A percentile compares a stretch with the other conserved stretches of the same genome.
These are phyloP conservation scores for Fusarium dimerum DNA, from an alignment of 2,329 filamentous ascomycete genomes.

Conservation along the genomic window DNA sequence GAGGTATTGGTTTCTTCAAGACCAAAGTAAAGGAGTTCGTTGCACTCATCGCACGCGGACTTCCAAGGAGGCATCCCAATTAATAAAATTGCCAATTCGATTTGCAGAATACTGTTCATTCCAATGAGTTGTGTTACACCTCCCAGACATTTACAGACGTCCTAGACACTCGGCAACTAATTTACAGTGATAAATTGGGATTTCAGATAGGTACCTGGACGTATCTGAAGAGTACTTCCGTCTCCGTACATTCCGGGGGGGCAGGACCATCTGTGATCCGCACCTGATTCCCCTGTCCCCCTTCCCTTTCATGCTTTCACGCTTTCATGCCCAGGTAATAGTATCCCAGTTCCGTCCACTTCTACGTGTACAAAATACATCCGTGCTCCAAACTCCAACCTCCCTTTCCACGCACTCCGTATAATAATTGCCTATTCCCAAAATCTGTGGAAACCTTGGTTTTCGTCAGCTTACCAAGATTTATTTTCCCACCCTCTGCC, in stretches of 20 bases:
- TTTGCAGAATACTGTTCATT: too few relatives aligned
- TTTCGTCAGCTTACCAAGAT: not conserved
- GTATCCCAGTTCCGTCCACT: not conserved
- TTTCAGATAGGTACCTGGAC: too few relatives aligned
- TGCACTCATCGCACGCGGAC: too few relatives aligned
- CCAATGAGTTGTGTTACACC: too few relatives aligned
- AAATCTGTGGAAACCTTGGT: not conserved
- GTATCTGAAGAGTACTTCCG: not conserved
- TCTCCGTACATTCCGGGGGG: not conserved
- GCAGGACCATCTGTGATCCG: not conserved
- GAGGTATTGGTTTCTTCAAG: too few relatives aligned
- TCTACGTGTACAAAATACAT: not conserved
- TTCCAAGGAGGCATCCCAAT: too few relatives aligned
- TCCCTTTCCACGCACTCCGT: not conserved
- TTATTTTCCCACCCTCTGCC: conserved; percentile 2
- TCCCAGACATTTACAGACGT: too few relatives aligned
- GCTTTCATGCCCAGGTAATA: not conserved
- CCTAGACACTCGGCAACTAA: too few relatives aligned
- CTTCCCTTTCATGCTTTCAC: too few relatives aligned
- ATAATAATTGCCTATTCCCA: not conserved
- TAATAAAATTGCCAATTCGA: too few relatives aligned
- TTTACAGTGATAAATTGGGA: too few relatives aligned
- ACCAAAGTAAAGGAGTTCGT: too few relatives aligned
- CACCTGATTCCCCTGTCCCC: not conserved
- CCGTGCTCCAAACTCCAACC: not conserved